Evolutionary conservation across 2,329 filamentous ascomycete genomes (phyloP).

Genomic region (Pestalotiopsis fici): DNA sequence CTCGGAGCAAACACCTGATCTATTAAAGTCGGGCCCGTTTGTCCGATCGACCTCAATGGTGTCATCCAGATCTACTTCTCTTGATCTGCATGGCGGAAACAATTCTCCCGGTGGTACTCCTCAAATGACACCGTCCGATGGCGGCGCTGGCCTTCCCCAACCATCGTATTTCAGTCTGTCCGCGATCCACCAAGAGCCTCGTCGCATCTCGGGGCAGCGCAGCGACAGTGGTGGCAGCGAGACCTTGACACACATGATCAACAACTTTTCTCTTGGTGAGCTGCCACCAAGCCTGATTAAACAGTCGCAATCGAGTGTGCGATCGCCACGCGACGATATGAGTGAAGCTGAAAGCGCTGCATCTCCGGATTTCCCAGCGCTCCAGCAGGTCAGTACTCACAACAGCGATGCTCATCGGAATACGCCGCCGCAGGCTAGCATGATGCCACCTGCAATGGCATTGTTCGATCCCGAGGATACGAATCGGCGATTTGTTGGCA

Average conservation of each 20-base stretch:
- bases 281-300: slow-evolving; percentile 34
- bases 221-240: slow-evolving; percentile 95
- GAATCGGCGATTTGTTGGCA: slow-evolving; percentile 91
- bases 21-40: slow-evolving; percentile 91
- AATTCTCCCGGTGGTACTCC: slow-evolving; percentile 85
- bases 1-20: slow-evolving; percentile 84
- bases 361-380: slow-evolving; percentile 74
- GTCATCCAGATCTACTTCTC: slow-evolving; percentile 90
- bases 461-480: slow-evolving; percentile 95
- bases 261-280: slow-evolving; percentile 74
- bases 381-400: slow-evolving; percentile 55
- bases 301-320: slow-evolving; percentile 41
- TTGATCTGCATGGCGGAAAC: slow-evolving; percentile 74
- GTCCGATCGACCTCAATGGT: slow-evolving; percentile 80
- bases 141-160: slow-evolving; percentile 66
- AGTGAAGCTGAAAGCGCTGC: slow-evolving; percentile 69
- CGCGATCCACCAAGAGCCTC: slow-evolving; percentile 57
- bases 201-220: slow-evolving; percentile 76
- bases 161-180: slow-evolving; percentile 90
- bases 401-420: slow-evolving; percentile 55
- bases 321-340: slow-evolving; percentile 73
- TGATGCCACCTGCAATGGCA: slow-evolving; percentile 90
- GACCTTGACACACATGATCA: slow-evolving; percentile 78
- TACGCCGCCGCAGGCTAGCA: slow-evolving; percentile 63
- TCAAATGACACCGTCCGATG: slow-evolving; percentile 78